These are phyloP conservation scores for Sonneratia alba DNA, from an alignment of 345 rosid species.

Conservation along the genomic window DNA sequence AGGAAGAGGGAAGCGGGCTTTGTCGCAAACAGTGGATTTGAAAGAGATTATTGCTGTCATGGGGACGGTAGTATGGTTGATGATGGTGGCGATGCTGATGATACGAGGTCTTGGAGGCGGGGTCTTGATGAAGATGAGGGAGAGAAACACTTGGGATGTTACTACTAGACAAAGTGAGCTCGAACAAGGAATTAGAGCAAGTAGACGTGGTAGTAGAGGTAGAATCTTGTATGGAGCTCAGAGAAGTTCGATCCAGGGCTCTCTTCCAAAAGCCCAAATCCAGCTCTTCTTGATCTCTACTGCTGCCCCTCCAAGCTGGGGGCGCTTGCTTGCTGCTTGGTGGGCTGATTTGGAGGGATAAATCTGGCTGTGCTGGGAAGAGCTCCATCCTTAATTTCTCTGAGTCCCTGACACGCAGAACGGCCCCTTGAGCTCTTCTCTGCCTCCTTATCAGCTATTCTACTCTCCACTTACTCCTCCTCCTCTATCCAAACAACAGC, in stretches of 20 bases:
- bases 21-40: slow-evolving; percentile 20
- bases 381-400: slow-evolving; percentile 41
- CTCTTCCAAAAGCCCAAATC: slow-evolving; percentile 56
- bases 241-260: slow-evolving; percentile 24
- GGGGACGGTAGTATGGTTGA: slow-evolving; percentile 15
- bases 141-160: slow-evolving; percentile 8
- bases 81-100: slow-evolving; percentile 20
- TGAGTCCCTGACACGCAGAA: background rate
- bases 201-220: slow-evolving; percentile 1
- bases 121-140: slow-evolving; percentile 5
- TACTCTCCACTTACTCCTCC: background rate
- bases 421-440: background rate
- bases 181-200: slow-evolving; percentile 21
- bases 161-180: slow-evolving; percentile 58
- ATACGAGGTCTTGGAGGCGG: slow-evolving; percentile 15
- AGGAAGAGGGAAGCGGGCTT: background rate
- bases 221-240: slow-evolving; percentile 8
- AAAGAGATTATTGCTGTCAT: slow-evolving; percentile 6
- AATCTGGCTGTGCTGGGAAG: slow-evolving; percentile 77
- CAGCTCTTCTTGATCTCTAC: slow-evolving; percentile 26
- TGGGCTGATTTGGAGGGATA: slow-evolving; percentile 62
- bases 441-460: background rate
- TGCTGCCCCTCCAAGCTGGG: slow-evolving; percentile 45
- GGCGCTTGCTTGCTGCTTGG: slow-evolving; percentile 51
- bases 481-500: background rate